These are phyloP conservation scores for Coemansia sp. DNA, from an alignment of 192 early-diverging fungal genomes.

Conservation along the genomic window DNA sequence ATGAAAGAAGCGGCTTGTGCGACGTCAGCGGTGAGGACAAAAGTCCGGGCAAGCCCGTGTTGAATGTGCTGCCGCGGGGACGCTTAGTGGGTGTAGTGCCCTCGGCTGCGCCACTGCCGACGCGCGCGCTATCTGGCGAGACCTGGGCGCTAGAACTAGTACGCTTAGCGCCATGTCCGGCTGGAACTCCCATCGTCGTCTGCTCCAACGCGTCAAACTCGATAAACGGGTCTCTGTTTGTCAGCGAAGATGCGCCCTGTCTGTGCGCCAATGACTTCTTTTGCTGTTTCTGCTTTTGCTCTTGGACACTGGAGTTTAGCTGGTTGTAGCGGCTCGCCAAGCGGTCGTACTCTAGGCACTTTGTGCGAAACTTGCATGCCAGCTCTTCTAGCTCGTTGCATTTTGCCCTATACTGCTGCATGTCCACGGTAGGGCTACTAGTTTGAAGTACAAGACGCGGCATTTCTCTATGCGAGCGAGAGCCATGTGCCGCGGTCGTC, in stretches of 20 bases:
- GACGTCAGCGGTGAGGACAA: slow-evolving; percentile 23
- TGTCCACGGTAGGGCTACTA: slow-evolving; percentile 11
- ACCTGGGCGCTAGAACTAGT: neutral
- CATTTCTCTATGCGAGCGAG: slow-evolving; percentile 3
- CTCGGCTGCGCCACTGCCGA: neutral
- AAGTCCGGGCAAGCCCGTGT: slow-evolving; percentile 13
- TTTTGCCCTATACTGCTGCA: slow-evolving; percentile 23
- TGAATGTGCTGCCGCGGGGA: neutral
- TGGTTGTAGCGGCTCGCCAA: slow-evolving; percentile 15
- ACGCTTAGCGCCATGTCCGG: neutral
- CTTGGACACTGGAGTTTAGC: slow-evolving; percentile 3
- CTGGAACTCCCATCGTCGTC: neutral
- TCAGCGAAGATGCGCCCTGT: neutral
- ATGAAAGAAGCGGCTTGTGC: slow-evolving; percentile 8
- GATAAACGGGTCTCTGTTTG: neutral
- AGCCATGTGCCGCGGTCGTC: neutral
- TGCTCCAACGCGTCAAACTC: neutral
- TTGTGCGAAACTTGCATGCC: slow-evolving; percentile 17
- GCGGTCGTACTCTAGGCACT: slow-evolving; percentile 40
- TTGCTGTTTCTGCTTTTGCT: neutral
- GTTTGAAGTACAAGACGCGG: slow-evolving; percentile 6
- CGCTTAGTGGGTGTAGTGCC: slow-evolving; percentile 28
- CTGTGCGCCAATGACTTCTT: neutral
- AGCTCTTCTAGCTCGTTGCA: slow-evolving; percentile 36
- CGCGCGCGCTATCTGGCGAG: neutral